Evolutionary conservation across 352 stramenopile species (phyloP).

Genomic region (Pilasporangium apinafurcum): DNA sequence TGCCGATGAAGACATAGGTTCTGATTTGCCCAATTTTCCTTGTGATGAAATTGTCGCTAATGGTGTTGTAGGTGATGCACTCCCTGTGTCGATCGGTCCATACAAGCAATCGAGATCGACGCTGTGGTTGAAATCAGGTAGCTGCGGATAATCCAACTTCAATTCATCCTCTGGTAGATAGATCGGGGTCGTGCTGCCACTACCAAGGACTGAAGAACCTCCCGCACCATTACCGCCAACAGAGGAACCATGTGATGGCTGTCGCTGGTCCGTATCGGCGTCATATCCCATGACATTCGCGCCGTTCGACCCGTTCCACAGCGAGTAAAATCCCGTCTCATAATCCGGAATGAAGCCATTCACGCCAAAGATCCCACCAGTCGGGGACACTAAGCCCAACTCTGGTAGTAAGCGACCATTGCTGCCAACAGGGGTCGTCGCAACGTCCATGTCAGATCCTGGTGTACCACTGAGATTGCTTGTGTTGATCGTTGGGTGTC

Average conservation of each 20-base stretch:
- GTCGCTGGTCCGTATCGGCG: conserved; percentile 21
- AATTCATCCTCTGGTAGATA: conserved; percentile 55
- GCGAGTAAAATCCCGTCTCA: conserved; percentile 58
- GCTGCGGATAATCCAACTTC: conserved; percentile 65
- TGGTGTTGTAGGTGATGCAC: conserved; percentile 36
- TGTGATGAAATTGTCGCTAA: conserved; percentile 13
- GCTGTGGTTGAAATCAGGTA: conserved; percentile 62
- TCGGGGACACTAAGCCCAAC: conserved; percentile 14
- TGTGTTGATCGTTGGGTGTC: conserved; percentile 5
- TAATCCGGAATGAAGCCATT: conserved; percentile 64
- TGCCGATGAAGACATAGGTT: too few species aligned
- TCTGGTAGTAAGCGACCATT: conserved; percentile 5
- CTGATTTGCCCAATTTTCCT: conserved; percentile 22
- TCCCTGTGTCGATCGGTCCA: conserved; percentile 40
- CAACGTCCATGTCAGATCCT: conserved; percentile 7
- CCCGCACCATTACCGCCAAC: neutral
- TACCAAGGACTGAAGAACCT: neutral
- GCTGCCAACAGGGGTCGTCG: neutral
- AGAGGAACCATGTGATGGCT: conserved; percentile 10
- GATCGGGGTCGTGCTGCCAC: conserved; percentile 10
- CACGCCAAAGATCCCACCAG: conserved; percentile 25
- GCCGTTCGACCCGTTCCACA: conserved; percentile 47
- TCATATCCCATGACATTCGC: conserved; percentile 48
- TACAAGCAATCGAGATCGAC: conserved; percentile 77
- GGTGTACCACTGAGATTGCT: neutral